These are phyloP conservation scores for Termitomyces eurrhizus DNA, from an alignment of 768 basidiomycete genomes.

Conservation along the genomic window DNA sequence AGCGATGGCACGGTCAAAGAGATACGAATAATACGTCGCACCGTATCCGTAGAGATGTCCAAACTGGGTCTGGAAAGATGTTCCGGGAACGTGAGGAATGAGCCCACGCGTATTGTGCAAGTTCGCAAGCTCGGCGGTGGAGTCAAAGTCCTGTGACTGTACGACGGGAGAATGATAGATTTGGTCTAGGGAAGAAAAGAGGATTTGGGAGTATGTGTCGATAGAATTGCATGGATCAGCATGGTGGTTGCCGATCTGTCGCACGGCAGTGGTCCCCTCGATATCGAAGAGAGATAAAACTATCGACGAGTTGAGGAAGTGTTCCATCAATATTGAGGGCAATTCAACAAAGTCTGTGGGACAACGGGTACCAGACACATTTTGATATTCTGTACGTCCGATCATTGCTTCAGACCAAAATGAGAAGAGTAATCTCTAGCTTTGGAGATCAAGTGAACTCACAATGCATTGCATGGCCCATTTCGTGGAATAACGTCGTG, in stretches of 20 bases:
- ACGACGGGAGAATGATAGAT: constrained; percentile 76
- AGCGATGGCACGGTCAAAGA: constrained; percentile 95
- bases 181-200: constrained; percentile 88
- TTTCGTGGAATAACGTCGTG: constrained; percentile 93
- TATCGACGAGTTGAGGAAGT: constrained; percentile 81
- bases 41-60: constrained; percentile 95
- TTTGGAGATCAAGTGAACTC: constrained; percentile 29
- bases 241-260: constrained; percentile 60
- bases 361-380: constrained; percentile 95
- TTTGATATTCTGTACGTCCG: constrained; percentile 95
- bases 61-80: constrained; percentile 94
- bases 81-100: constrained; percentile 79
- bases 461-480: constrained; percentile 99
- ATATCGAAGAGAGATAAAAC: constrained; percentile 79
- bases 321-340: constrained; percentile 98
- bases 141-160: constrained; percentile 58
- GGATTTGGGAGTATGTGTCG: constrained; percentile 88
- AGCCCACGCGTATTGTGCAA: constrained; percentile 70
- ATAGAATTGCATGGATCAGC: constrained; percentile 77
- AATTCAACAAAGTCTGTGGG: constrained; percentile 98
- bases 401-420: constrained; percentile 75
- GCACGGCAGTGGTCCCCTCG: constrained; percentile 39
- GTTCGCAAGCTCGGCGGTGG: constrained; percentile 59
- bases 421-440: neutral
- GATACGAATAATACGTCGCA: constrained; percentile 96